A percentile compares a stretch with the other conserved stretches of the same genome.
These are phyloP conservation scores for Boletus rubropictus DNA, from an alignment of 768 basidiomycete species.

Conservation along the genomic window DNA sequence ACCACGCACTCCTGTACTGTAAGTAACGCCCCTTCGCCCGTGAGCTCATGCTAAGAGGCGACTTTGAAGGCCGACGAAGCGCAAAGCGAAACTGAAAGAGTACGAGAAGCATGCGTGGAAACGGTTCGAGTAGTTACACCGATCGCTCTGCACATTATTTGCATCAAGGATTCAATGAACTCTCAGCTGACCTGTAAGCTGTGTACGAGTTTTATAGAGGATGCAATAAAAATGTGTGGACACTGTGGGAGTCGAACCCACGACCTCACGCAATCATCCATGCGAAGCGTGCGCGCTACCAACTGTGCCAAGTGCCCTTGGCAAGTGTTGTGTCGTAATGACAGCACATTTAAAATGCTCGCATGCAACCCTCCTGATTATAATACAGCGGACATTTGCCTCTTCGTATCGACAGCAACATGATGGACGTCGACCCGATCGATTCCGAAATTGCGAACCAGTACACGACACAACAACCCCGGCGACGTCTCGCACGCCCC, in stretches of 20 bases:
- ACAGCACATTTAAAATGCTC: rapidly evolving
- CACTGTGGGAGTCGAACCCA: slow-evolving; percentile 33
- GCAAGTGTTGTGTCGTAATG: rapidly evolving
- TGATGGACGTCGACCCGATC: slow-evolving; percentile 29
- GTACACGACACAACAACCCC: slow-evolving; percentile 3
- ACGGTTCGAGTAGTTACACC: slow-evolving; percentile 44
- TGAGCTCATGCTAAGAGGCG: neutral
- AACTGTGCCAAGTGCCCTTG: slow-evolving; percentile 32
- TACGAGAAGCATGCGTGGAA: slow-evolving; percentile 82
- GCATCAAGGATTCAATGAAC: neutral
- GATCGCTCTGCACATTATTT: neutral
- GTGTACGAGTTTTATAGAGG: too few relatives aligned
- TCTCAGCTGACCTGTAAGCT: neutral
- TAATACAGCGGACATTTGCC: too few relatives aligned
- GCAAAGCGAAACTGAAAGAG: slow-evolving; percentile 47
- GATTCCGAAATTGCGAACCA: slow-evolving; percentile 23
- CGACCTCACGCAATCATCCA: slow-evolving; percentile 27
- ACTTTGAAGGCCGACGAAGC: slow-evolving; percentile 21
- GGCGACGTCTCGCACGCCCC: slow-evolving; percentile 32
- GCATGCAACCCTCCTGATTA: slow-evolving; percentile 1
- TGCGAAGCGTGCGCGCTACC: slow-evolving; percentile 33
- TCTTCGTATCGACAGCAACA: neutral
- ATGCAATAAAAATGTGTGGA: slow-evolving; percentile 9
- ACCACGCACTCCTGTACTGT: slow-evolving; percentile 78
- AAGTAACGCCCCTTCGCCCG: slow-evolving; percentile 25